phyloP scores from a whole-genome alignment of 345 rosid species.

The Citrus trifoliata region DNA sequence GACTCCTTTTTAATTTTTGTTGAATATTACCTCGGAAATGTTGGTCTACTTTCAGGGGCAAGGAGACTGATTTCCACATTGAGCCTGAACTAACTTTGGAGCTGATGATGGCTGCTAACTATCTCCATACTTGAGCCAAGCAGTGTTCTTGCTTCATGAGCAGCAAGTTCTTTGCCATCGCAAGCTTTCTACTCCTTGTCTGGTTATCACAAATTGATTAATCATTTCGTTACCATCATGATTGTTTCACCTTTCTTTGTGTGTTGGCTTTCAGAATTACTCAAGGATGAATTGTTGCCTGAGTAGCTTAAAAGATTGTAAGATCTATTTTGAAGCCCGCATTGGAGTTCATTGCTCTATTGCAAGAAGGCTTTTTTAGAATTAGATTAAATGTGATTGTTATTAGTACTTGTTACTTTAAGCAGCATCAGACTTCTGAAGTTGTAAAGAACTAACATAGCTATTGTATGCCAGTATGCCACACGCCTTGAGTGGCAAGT shows the following conservation, averaged over 20 bases:
- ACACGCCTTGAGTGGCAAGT: neutral
- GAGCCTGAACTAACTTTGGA: constrained; percentile 71
- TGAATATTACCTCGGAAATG: neutral
- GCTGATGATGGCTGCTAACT: constrained; percentile 75
- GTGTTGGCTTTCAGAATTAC: neutral
- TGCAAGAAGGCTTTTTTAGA: neutral
- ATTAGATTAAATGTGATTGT: neutral
- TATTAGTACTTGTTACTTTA: neutral
- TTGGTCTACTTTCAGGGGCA: constrained; percentile 37
- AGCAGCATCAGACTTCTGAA: neutral
- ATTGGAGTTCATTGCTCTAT: constrained; percentile 8
- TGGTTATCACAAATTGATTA: neutral
- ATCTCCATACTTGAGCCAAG: constrained; percentile 51
- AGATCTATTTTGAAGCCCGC: neutral
- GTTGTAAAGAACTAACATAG: neutral
- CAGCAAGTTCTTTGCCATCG: constrained; percentile 1
- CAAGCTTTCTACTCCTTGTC: constrained; percentile 4
- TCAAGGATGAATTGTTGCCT: constrained; percentile 5
- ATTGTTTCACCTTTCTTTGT: neutral
- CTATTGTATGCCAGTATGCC: neutral
- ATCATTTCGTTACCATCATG: neutral
- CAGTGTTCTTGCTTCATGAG: constrained; percentile 11
- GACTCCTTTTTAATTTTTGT: neutral
- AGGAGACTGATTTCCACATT: constrained; percentile 60
- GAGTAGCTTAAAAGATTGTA: constrained; percentile 2